Evolutionary conservation across 148 eudicot species (phyloP).

Genomic region (Cornus suecica): DNA sequence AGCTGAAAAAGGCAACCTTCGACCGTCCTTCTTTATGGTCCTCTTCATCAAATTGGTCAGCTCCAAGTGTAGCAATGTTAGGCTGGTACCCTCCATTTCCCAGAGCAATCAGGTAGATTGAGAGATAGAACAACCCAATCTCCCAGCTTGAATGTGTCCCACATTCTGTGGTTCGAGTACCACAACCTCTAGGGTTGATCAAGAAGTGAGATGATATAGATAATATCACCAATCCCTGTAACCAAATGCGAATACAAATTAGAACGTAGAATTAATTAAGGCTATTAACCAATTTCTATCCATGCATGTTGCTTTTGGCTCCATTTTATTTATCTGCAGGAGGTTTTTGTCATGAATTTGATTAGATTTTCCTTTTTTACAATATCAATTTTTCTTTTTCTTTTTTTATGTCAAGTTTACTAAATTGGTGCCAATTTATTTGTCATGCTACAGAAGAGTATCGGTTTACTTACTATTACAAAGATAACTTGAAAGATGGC

Average conservation of each 20-base stretch:
- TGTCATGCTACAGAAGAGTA: background rate
- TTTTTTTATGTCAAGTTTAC: too few species aligned
- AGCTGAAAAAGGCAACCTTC: conserved; percentile 89
- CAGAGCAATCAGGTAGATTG: conserved; percentile 75
- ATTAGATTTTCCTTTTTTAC: too few species aligned
- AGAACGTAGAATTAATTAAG: background rate
- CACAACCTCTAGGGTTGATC: conserved; percentile 75
- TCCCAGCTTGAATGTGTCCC: conserved; percentile 60
- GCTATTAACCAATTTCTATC: too few species aligned
- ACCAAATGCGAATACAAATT: conserved; percentile 1
- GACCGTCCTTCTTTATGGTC: conserved; percentile 56
- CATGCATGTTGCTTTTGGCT: background rate
- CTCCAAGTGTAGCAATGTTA: conserved; percentile 83
- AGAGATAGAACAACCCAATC: conserved; percentile 66
- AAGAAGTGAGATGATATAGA: conserved; percentile 60
- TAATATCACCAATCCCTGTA: conserved; percentile 63
- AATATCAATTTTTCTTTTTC: too few species aligned
- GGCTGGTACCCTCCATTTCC: conserved; percentile 96
- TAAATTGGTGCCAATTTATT: too few species aligned
- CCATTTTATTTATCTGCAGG: background rate
- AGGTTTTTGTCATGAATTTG: too few species aligned
- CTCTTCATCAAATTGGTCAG: conserved; percentile 86
- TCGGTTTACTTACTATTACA: conserved; percentile 53
- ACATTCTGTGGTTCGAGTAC: conserved; percentile 45
- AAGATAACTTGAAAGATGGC: conserved; percentile 76